Conservation (phyloP, 2,329 filamentous ascomycete species). For the Xylaria hypoxylon region DNA sequence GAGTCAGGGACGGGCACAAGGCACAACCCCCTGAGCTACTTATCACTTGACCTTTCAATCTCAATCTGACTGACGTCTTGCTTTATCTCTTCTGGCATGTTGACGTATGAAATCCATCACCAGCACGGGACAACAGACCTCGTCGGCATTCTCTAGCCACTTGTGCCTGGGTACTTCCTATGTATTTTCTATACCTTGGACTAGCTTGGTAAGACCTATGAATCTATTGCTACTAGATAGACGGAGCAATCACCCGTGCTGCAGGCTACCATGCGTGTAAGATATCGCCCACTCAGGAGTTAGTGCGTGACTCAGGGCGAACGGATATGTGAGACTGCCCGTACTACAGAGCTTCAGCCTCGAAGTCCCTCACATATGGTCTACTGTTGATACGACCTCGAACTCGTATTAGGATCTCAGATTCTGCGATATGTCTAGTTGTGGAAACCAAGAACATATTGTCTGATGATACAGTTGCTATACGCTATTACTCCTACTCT, state of each 20-base stretch:
- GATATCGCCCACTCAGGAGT: constrained; percentile 1
- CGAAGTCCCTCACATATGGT: neutral
- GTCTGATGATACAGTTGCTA: neutral
- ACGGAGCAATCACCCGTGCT: constrained; percentile 19
- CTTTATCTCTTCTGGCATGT: neutral
- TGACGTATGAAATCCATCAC: neutral
- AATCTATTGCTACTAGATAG: constrained; percentile 5
- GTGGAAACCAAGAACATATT: neutral
- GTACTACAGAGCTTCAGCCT: constrained; percentile 11
- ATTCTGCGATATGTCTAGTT: neutral
- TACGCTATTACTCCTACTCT: neutral
- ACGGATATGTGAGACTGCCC: constrained; percentile 13
- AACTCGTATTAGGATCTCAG: constrained; percentile 1
- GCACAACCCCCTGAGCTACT: constrained; percentile 6
- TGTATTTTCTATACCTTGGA: constrained; percentile 9
- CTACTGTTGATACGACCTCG: neutral
- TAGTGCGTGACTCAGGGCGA: neutral
- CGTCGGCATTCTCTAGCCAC: constrained; percentile 22
- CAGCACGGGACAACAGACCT: neutral
- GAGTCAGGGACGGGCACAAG: constrained; percentile 17
- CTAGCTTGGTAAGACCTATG: constrained; percentile 9
- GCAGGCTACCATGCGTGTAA: constrained; percentile 13
- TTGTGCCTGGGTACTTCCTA: constrained; percentile 3
- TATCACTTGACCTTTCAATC: constrained; percentile 25
- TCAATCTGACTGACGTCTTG: constrained; percentile 4